Evolutionary conservation across 768 basidiomycete genomes (phyloP).

Genomic region (Rhodotorula kratochvilovae): DNA sequence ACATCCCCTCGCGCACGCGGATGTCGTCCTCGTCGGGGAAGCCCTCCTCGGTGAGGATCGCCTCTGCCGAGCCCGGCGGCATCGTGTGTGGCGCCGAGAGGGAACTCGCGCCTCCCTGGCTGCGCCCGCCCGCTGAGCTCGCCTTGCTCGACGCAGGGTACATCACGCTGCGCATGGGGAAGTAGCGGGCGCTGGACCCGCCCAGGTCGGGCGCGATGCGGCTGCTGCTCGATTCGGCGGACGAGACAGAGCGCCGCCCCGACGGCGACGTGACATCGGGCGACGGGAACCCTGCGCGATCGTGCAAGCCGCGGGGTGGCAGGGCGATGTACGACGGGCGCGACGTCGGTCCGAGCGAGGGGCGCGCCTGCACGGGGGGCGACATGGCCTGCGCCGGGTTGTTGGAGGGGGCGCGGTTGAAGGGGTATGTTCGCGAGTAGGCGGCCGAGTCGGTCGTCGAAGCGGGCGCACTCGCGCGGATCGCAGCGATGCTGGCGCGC

Average conservation of each 20-base stretch:
- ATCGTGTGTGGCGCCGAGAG: neutral
- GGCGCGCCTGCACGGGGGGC: neutral
- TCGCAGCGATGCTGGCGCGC: no score
- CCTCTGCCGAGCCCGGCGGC: neutral
- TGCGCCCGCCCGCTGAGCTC: neutral
- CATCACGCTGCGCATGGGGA: slow-evolving; percentile 33
- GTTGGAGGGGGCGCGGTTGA: neutral
- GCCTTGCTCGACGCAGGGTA: slow-evolving; percentile 11
- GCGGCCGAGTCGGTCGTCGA: neutral
- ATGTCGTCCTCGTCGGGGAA: neutral
- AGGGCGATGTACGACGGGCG: slow-evolving; percentile 1
- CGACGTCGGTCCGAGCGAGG: neutral
- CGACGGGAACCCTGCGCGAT: neutral
- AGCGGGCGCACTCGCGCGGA: no score
- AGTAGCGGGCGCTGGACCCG: slow-evolving; percentile 11
- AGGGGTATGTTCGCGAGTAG: neutral
- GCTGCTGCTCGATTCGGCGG: slow-evolving; percentile 8
- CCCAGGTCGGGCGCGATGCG: slow-evolving; percentile 28
- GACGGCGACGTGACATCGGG: slow-evolving; percentile 13
- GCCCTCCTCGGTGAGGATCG: neutral
- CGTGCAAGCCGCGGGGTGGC: neutral
- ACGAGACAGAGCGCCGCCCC: slow-evolving; percentile 9
- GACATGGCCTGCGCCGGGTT: neutral
- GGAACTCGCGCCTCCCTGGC: neutral
- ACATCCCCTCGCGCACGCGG: neutral